Percentiles rank a stretch among this genome's conserved stretches.
Conservation (phyloP, 2,329 filamentous ascomycete genomes). For the Xylariaceae sp. region DNA sequence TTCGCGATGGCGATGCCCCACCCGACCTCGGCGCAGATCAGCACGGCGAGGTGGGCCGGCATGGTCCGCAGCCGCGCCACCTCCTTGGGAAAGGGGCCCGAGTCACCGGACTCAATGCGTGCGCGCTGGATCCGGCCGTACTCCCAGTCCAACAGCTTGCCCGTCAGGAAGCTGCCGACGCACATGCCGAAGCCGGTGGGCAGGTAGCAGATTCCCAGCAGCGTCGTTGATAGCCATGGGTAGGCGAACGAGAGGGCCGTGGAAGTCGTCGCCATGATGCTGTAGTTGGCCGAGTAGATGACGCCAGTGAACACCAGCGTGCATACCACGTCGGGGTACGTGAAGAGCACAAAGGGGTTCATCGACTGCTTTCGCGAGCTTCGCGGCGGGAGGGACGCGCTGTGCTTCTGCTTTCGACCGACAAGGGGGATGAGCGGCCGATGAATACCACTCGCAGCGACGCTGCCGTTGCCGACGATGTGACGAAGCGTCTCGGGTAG, state of each 20-base stretch:
- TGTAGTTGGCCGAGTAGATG: conserved; percentile 28
- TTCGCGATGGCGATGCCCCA: conserved; percentile 23
- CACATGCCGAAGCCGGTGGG: conserved; percentile 25
- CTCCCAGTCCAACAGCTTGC: conserved; percentile 24
- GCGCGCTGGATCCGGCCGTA: conserved; percentile 16
- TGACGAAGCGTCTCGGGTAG: conserved; percentile 25
- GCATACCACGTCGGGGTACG: conserved; percentile 22
- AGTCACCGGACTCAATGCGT: conserved; percentile 1
- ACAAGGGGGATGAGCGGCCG: conserved; percentile 13
- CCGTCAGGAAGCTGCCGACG: conserved; percentile 19
- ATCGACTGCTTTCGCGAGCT: conserved; percentile 5
- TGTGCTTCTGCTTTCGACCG: conserved; percentile 1
- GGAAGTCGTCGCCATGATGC: conserved; percentile 27
- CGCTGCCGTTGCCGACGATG: conserved; percentile 23
- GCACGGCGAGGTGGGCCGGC: conserved; percentile 16
- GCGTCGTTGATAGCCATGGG: conserved; percentile 22
- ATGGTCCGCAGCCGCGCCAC: conserved; percentile 19
- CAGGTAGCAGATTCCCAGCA: conserved; percentile 26
- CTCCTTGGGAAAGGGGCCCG: conserved; percentile 19
- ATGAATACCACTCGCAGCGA: conserved; percentile 5
- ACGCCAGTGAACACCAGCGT: conserved; percentile 25
- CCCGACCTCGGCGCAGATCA: conserved; percentile 16
- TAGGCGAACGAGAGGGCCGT: conserved; percentile 23
- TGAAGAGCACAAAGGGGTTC: conserved; percentile 26
- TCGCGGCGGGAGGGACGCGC: not conserved